phyloP scores from a whole-genome alignment of 2,329 filamentous ascomycete species.

The Colletotrichum magnum region DNA sequence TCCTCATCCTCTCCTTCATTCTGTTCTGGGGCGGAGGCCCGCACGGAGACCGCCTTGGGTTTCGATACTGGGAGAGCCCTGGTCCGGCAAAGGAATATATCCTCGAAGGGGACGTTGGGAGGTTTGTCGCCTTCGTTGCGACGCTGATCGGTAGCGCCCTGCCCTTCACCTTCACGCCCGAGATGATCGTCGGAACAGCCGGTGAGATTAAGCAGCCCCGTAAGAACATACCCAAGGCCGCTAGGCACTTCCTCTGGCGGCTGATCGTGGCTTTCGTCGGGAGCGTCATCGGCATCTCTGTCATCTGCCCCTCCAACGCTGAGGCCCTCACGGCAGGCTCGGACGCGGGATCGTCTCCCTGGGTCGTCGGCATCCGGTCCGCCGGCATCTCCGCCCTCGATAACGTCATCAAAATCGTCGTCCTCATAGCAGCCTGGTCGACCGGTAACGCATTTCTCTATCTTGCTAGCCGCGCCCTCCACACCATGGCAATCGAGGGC shows the following conservation, averaged over 20 bases:
- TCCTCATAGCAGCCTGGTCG: slow-evolving; percentile 65
- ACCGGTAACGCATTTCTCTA: slow-evolving; percentile 68
- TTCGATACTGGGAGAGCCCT: slow-evolving; percentile 33
- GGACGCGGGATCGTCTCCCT: slow-evolving; percentile 59
- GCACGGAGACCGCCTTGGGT: slow-evolving; percentile 41
- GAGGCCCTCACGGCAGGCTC: slow-evolving; percentile 50
- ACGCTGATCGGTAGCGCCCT: slow-evolving; percentile 35
- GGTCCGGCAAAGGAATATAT: slow-evolving; percentile 19
- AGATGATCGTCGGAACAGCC: slow-evolving; percentile 41
- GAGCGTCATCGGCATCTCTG: slow-evolving; percentile 65
- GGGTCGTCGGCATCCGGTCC: slow-evolving; percentile 64
- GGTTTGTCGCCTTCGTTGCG: slow-evolving; percentile 32
- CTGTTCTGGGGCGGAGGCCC: slow-evolving; percentile 40
- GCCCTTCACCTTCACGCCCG: slow-evolving; percentile 43
- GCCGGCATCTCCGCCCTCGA: slow-evolving; percentile 67
- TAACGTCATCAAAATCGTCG: slow-evolving; percentile 68
- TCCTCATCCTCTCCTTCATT: slow-evolving; percentile 73
- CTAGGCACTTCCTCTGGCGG: slow-evolving; percentile 45
- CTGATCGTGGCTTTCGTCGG: slow-evolving; percentile 60
- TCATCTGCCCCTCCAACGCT: slow-evolving; percentile 67
- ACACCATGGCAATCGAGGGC: slow-evolving; percentile 8
- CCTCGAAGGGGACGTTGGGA: slow-evolving; percentile 40
- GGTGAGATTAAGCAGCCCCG: slow-evolving; percentile 57
- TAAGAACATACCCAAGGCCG: slow-evolving; percentile 51
- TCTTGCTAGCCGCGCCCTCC: slow-evolving; percentile 66